Base-by-base conservation (phyloP, 352 stramenopile species). In the Phytopythium delawarense region DNA sequence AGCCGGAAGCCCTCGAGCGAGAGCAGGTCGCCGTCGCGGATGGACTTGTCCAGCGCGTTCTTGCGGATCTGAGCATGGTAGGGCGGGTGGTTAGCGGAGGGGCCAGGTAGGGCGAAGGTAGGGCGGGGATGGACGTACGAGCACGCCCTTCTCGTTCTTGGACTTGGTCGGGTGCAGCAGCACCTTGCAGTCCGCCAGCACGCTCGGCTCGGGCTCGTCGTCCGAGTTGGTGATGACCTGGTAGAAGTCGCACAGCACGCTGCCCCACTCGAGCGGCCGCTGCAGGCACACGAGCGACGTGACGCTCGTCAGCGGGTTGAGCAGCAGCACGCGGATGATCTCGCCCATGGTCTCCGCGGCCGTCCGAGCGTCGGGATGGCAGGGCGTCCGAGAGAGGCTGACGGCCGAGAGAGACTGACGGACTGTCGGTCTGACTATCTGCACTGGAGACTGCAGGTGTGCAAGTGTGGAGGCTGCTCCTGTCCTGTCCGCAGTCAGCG, bases 221-320 rank as follows among this genome's bases (percentile, higher is more conserved):
- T 93, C 84, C 59, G 81, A 81, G 75, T 93, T 89, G 55, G 74
- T 89, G 61, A 93, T 87, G 50, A 81, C 81, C 69, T 91, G 81
- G 70, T 91, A 91, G 69, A 93, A 91, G 70, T 93, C 84, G 59
- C 74, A 71, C 4, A 93, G 73, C 59, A 93, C 84, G 62, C 74
- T 60, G 51, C 76, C 79, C 84, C 84, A 93, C 51, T 89, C 78
- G 54, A 93, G 78, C 59, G 84, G 84, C 32, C 84, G 81, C 65
- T 89, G 76, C 42, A 93, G 81, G 71, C 81, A 90, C 69, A 93
- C 84, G 65, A 93, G 80, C 61, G 80, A 81, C 59, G 82, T 91
- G 39, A 76, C 69, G 62, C 78, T 58, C 28, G 78, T 82, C 44
- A 91, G 69, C 50, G 81, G 84, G 53, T 88, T 91, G 39, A 93